Percentiles rank a stretch among this genome's conserved stretches.
These are phyloP conservation scores for Emmonsiellopsis sp. DNA, from an alignment of 2,329 filamentous ascomycete genomes.

Conservation along the genomic window DNA sequence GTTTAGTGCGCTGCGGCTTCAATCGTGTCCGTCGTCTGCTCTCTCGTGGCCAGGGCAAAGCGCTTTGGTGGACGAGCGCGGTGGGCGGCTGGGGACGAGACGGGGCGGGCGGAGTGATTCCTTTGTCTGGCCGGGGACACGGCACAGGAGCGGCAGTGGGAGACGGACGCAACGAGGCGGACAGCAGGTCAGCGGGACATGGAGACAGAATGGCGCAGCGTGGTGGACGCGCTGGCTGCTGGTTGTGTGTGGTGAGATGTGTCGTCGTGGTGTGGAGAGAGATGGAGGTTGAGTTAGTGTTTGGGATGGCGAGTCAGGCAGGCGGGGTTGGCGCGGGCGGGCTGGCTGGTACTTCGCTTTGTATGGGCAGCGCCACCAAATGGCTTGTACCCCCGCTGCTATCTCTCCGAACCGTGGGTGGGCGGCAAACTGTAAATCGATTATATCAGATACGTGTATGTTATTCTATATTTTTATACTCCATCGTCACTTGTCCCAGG, in stretches of 20 bases:
- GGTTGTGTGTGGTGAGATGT: not conserved
- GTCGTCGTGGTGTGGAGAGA: not conserved
- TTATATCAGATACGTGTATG: not conserved
- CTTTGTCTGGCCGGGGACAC: not conserved
- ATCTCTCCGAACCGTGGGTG: not conserved
- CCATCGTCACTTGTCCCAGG: no score
- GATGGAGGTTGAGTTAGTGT: not conserved
- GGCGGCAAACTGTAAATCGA: not conserved
- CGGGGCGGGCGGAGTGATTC: not conserved
- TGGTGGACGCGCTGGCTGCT: not conserved
- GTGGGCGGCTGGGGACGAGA: not conserved
- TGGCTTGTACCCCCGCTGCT: not conserved
- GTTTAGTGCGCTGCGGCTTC: no score
- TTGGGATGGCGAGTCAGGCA: not conserved
- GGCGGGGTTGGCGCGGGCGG: not conserved
- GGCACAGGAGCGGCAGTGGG: not conserved
- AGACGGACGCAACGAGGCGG: not conserved
- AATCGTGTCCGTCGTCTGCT: no score
- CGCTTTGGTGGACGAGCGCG: not conserved
- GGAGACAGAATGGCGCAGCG: not conserved
- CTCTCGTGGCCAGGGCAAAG: no score
- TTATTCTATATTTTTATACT: not conserved
- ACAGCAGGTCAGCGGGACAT: not conserved
- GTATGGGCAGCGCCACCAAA: not conserved
- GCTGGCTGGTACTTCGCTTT: not conserved